phyloP scores from a whole-genome alignment of 2,329 filamentous ascomycete species.

The Cadophora luteo-olivacea region DNA sequence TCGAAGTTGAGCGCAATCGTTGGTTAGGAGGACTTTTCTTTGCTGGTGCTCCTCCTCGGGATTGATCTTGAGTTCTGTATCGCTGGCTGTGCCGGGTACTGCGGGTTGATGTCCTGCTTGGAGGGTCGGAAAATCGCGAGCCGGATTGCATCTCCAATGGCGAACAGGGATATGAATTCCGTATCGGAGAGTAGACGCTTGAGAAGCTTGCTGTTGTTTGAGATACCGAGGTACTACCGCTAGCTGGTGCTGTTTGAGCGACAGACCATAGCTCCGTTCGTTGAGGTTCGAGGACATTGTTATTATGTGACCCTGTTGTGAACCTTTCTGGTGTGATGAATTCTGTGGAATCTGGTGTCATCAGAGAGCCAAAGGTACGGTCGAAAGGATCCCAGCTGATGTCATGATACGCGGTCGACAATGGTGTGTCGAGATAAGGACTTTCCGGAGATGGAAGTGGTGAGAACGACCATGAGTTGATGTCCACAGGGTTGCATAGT shows the following conservation, averaged over 20 bases:
- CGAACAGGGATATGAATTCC: neutral
- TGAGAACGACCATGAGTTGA: neutral
- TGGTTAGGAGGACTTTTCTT: neutral
- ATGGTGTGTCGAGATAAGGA: neutral
- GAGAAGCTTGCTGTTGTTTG: neutral
- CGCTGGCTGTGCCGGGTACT: neutral
- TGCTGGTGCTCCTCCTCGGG: no score
- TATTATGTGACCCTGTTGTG: neutral
- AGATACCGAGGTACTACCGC: neutral
- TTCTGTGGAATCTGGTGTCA: constrained; percentile 3
- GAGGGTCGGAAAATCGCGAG: neutral
- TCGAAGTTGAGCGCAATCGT: constrained; percentile 1
- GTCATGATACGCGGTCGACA: neutral
- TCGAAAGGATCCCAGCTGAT: neutral
- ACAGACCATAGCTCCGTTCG: neutral
- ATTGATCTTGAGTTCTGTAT: neutral
- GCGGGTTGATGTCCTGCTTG: neutral
- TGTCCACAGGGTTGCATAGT: neutral
- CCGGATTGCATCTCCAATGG: neutral
- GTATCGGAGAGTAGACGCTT: neutral
- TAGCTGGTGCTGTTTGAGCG: neutral
- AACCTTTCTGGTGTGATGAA: neutral
- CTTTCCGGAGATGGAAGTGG: neutral
- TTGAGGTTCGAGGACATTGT: neutral
- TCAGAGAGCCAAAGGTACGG: neutral